Evolutionary conservation across 2,329 filamentous ascomycete species (phyloP).

Genomic region (Apiospora hydei): DNA sequence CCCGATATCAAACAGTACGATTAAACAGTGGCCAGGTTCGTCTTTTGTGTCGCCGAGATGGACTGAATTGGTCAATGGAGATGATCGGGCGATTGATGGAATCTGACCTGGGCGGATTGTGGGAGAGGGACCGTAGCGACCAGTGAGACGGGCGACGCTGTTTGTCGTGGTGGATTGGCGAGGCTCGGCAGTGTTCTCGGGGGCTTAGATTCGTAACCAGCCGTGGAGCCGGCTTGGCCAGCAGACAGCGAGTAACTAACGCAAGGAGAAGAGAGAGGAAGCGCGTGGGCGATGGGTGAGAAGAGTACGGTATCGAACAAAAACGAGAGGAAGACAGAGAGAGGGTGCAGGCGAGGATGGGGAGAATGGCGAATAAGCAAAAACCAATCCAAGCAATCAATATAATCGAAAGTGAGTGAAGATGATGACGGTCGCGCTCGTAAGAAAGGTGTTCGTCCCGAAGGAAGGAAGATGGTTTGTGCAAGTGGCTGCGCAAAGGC

Average conservation of each 20-base stretch:
- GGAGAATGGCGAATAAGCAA: background rate
- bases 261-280: background rate
- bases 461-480: conserved; percentile 21
- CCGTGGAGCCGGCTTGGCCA: conserved; percentile 14
- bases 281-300: background rate
- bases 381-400: conserved; percentile 1
- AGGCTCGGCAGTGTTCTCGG: conserved; percentile 28
- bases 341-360: background rate
- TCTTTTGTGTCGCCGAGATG: background rate
- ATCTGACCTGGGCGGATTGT: conserved; percentile 16
- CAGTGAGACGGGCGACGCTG: conserved; percentile 4
- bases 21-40: background rate
- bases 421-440: background rate
- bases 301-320: background rate
- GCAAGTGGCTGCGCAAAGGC: conserved; percentile 4
- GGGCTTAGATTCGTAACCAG: conserved; percentile 25
- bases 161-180: background rate
- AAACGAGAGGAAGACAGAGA: background rate
- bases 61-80: background rate
- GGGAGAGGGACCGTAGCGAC: conserved; percentile 10
- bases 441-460: conserved; percentile 16
- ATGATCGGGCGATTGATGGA: conserved; percentile 5
- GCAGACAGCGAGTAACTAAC: background rate
- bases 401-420: background rate
- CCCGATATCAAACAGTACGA: conserved; percentile 19